Base-by-base conservation (phyloP, 176 grass and related monocot species). In the Hsuehochloa calcarea region DNA sequence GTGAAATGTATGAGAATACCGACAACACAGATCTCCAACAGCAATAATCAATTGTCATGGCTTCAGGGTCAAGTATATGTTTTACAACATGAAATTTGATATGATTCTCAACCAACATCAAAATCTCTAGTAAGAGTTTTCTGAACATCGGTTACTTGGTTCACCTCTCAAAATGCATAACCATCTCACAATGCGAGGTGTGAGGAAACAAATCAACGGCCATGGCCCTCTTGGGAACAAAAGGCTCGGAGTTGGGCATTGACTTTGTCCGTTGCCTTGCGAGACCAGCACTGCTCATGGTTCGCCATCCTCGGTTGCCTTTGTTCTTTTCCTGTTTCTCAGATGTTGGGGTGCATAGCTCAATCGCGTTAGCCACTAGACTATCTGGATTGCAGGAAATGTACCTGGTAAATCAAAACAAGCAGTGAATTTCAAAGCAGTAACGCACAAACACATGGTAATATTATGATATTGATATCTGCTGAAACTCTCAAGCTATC, bases 351-450 rank as follows among this genome's bases (percentile, higher is more conserved):
- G 96, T 99, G 76, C 96, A 99, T 10, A 99, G 91, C 77, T 99
- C 96, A 44, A 99, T 99, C 0, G 96, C 93, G 59, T 99, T 99
- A 12, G 96, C 96, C 0, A 96, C 84, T 35, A 99, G 86, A 37
- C 90, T 95, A 11, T 96, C 96, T 22, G 96, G 96, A 70, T 99
- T 99, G 82, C 96, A 99, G 43, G 96, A 99, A 71, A 99, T 96
- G 60, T 99, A 99, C 86, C 96, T 99, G 84, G 34, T 52, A 70
- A 56, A 65, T 34, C 9, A 35, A 45, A 73, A 77, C 63, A 44
- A 43, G 37, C 13, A 44, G 8, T 70, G 52, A 73, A n/a, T 43
- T 74, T 65, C 43, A 73, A 2, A 65, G 65, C 10, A 26, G 65
- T 44, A 49, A 60, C 3, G 47, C 9, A n/a, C 3, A 8, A 74